phyloP scores from a whole-genome alignment of 1,139 yeast species.

The Pichia sp. region DNA sequence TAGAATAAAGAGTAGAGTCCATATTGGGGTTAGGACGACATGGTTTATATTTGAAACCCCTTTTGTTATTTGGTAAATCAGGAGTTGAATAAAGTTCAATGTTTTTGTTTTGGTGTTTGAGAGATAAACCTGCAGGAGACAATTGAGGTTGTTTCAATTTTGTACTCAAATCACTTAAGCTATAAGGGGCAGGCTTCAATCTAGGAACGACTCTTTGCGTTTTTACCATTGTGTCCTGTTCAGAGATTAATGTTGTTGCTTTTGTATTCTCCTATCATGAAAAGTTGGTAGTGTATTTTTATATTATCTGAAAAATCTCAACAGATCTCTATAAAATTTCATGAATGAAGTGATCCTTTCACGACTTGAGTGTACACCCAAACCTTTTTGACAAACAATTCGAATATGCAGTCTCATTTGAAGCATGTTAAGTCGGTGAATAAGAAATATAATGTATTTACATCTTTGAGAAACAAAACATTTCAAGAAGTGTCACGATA shows the following conservation, averaged over 20 bases:
- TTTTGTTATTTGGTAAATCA: constrained; percentile 70
- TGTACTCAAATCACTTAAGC: constrained; percentile 23
- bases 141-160: constrained; percentile 25
- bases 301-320: too few relatives aligned
- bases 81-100: constrained; percentile 42
- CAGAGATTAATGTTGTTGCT: background rate
- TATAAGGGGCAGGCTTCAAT: constrained; percentile 29
- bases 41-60: constrained; percentile 77
- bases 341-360: too few relatives aligned
- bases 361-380: too few relatives aligned
- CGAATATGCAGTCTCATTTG: constrained; percentile 7
- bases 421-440: constrained; percentile 14
- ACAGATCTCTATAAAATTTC: too few relatives aligned
- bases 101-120: constrained; percentile 55
- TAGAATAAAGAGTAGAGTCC: constrained; percentile 55
- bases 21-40: constrained; percentile 68
- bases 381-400: too few relatives aligned
- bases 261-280: too few relatives aligned
- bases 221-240: constrained; percentile 9
- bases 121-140: constrained; percentile 50
- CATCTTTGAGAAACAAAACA: constrained; percentile 20
- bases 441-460: constrained; percentile 31
- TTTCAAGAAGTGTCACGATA: constrained; percentile 2
- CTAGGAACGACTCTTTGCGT: constrained; percentile 23
- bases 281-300: too few relatives aligned